Percentiles rank a stretch among this genome's conserved stretches.
Conservation (phyloP, 202 grass and related monocot species). For the Thinopyrum obtusiflorum region DNA sequence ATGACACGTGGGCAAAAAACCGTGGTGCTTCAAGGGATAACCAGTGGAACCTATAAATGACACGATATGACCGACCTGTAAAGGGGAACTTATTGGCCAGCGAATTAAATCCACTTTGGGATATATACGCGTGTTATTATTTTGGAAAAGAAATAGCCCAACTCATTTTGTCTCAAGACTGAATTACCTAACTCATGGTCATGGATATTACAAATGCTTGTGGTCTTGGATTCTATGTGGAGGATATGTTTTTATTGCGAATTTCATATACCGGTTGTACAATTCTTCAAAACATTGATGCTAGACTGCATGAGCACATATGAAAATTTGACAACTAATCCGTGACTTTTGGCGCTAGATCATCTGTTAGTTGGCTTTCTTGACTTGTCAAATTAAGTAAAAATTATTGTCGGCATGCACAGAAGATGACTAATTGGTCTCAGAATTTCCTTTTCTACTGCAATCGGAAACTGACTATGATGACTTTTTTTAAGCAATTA, state of each 20-base stretch:
- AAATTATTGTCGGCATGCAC: background rate
- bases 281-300: background rate
- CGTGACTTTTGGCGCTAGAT: background rate
- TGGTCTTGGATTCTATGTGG: background rate
- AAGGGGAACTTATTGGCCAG: background rate
- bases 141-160: background rate
- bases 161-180: background rate
- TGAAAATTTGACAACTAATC: conserved; percentile 1
- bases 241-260: background rate
- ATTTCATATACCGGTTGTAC: background rate
- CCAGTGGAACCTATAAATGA: background rate
- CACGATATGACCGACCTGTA: background rate
- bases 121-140: background rate
- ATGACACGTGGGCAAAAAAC: conserved; percentile 9
- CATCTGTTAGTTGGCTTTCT: background rate
- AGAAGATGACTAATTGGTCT: background rate
- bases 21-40: background rate
- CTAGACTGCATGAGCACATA: background rate
- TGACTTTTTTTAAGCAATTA: background rate
- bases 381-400: background rate
- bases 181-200: background rate
- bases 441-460: background rate
- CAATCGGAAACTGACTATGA: background rate
- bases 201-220: background rate
- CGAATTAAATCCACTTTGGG: conserved; percentile 26